phyloP scores from a whole-genome alignment of 305 asterid species.

The Ajuga reptans region DNA sequence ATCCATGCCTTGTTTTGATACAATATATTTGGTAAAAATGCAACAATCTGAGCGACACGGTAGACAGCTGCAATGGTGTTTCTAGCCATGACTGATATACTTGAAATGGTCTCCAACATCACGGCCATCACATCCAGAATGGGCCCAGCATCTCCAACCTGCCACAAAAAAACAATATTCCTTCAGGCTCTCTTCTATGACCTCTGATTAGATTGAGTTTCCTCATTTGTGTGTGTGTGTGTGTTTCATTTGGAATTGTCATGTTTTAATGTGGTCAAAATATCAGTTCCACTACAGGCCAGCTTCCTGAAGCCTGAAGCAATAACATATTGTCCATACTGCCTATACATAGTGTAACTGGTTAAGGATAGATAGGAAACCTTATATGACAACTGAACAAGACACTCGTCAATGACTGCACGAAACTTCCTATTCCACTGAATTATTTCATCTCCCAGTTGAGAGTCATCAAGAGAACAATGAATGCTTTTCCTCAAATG shows the following conservation, averaged over 20 bases:
- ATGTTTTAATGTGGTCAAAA: conserved; percentile 10
- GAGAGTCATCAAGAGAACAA: conserved; percentile 53
- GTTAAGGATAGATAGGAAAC: conserved; percentile 31
- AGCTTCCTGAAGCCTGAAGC: background rate
- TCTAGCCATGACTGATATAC: conserved; percentile 70
- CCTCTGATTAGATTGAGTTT: background rate
- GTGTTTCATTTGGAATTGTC: background rate
- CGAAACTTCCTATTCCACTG: conserved; percentile 53
- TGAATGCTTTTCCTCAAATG: conserved; percentile 66
- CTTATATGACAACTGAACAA: conserved; percentile 60
- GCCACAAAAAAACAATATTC: conserved; percentile 24
- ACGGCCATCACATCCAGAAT: conserved; percentile 91
- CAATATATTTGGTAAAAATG: conserved; percentile 61
- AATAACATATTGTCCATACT: background rate
- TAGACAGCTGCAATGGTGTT: conserved; percentile 72
- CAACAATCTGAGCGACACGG: conserved; percentile 77
- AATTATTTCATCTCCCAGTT: conserved; percentile 54
- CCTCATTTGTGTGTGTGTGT: background rate
- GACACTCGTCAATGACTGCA: conserved; percentile 61
- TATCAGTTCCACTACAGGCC: conserved; percentile 15
- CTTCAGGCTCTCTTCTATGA: conserved; percentile 22
- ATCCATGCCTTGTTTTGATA: conserved; percentile 68
- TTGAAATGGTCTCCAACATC: conserved; percentile 86
- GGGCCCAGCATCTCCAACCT: conserved; percentile 97
- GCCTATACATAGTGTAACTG: conserved; percentile 14